Evolutionary conservation across 2,329 filamentous ascomycete genomes (phyloP).

Genomic region (Cladophialophora chaetospira): DNA sequence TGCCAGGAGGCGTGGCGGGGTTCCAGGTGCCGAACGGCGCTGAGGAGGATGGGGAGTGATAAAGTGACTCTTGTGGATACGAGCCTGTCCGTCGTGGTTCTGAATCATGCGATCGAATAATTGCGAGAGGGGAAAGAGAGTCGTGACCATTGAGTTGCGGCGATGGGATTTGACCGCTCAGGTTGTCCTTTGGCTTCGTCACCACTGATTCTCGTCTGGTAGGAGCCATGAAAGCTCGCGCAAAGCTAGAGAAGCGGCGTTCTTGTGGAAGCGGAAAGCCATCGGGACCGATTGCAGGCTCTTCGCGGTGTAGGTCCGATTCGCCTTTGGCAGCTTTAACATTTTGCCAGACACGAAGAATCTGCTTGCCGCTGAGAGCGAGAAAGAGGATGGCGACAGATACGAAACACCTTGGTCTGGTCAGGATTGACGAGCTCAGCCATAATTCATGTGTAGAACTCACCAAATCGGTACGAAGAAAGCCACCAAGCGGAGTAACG

Average conservation of each 20-base stretch:
- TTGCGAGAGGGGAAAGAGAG: slow-evolving; percentile 5
- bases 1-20: not conserved
- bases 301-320: slow-evolving; percentile 1
- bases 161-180: not conserved
- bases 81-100: not conserved
- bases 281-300: not conserved
- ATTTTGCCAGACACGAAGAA: slow-evolving; percentile 18
- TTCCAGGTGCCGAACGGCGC: not conserved
- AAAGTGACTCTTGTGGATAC: not conserved
- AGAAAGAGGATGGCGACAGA: slow-evolving; percentile 17
- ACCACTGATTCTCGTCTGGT: not conserved
- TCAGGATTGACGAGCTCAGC: not conserved
- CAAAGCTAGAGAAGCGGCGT: slow-evolving; percentile 13
- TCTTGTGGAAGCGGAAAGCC: slow-evolving; percentile 1
- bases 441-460: not conserved
- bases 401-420: slow-evolving; percentile 13
- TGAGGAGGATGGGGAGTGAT: not conserved
- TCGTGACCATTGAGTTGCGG: slow-evolving; percentile 10
- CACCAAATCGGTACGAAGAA: slow-evolving; percentile 27
- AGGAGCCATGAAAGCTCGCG: slow-evolving; percentile 3
- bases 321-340: slow-evolving; percentile 18
- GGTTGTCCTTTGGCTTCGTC: not conserved
- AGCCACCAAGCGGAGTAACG: slow-evolving; percentile 20
- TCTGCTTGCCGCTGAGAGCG: slow-evolving; percentile 23
- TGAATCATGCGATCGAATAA: slow-evolving; percentile 13